Evolutionary conservation across 2,329 filamentous ascomycete genomes (phyloP).

Genomic region (Cadophora sp.): DNA sequence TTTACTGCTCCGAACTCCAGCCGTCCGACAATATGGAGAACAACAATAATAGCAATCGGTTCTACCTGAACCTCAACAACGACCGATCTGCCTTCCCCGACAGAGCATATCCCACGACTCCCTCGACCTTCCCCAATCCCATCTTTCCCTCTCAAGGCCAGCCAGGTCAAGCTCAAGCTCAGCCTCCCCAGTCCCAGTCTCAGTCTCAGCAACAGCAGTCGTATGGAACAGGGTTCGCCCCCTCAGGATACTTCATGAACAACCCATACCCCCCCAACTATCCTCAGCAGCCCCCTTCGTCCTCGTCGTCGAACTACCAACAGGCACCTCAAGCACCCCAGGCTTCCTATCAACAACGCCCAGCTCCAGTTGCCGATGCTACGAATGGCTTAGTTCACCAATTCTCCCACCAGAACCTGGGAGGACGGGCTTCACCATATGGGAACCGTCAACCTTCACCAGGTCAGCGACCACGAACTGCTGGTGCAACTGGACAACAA

Average conservation of each 20-base stretch:
- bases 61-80: slow-evolving; percentile 47
- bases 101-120: slow-evolving; percentile 83
- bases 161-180: slow-evolving; percentile 42
- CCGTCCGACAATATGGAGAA: slow-evolving; percentile 36
- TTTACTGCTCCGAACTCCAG: not conserved
- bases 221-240: slow-evolving; percentile 56
- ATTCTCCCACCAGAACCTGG: slow-evolving; percentile 95
- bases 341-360: slow-evolving; percentile 53
- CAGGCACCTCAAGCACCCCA: slow-evolving; percentile 61
- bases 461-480: slow-evolving; percentile 81
- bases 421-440: slow-evolving; percentile 74
- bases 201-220: slow-evolving; percentile 46
- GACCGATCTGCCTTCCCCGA: slow-evolving; percentile 74
- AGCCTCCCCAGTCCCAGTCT: not conserved
- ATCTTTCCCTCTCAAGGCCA: slow-evolving; percentile 55
- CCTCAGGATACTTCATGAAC: slow-evolving; percentile 66
- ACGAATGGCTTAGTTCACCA: slow-evolving; percentile 94
- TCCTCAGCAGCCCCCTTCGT: slow-evolving; percentile 49
- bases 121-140: slow-evolving; percentile 95
- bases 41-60: slow-evolving; percentile 40
- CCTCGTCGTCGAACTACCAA: slow-evolving; percentile 56
- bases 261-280: slow-evolving; percentile 57
- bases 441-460: slow-evolving; percentile 72
- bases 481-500: slow-evolving; percentile 71
- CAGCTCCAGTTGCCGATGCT: slow-evolving; percentile 75